Base-by-base conservation (phyloP, 345 rosid species). In the Acer saccharum region DNA sequence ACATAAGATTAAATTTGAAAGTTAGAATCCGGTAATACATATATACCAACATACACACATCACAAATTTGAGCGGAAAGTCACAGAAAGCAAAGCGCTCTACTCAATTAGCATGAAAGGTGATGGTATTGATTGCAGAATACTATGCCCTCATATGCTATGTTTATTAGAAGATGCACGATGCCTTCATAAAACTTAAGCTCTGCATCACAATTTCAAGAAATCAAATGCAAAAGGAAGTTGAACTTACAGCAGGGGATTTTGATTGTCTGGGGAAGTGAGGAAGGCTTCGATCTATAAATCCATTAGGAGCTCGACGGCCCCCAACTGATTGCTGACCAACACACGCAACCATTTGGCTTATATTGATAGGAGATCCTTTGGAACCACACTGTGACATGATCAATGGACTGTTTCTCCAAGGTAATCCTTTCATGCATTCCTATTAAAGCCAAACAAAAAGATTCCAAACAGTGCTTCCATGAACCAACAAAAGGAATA, bases 261-360 rank as follows among this genome's bases (percentile, higher is more conserved):
- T 94, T 43, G 94, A 89, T 83, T 88, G 84, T 78, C 89, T 88
- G 46, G 89, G 94, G 79, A 96, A 96, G 88, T 93, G 97, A 80
- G 99, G 99, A 88, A 94, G 98, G 80, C 97, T 96, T 73, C 97
- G 97, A 86, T 94, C 94, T 71, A 96, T 91, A 88, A 96, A 96
- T 78, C 98, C 99, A 84, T 96, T 83, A 75, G 99, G 99, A 74
- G 97, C 95, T 85, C 98, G 97, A 69, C 84, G 92, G 78, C 99
- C 97, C 54, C 95, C 98, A 78, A 96, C 98, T 75, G 97, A 85
- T 82, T 94, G 99, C 83, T 96, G 99, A 82, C 99, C 99, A 68
- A 96, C 99, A 84, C 97, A 96, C 50, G 92, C 95, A 81, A 94
- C 87, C 99, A 96, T 96, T 87, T 96, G 99, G 79, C 98, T 92